A percentile compares a stretch with the other conserved stretches of the same genome.
These are phyloP conservation scores for Nematocida sp. DNA, from an alignment of 371 early-diverging fungal genomes.

Conservation along the genomic window DNA sequence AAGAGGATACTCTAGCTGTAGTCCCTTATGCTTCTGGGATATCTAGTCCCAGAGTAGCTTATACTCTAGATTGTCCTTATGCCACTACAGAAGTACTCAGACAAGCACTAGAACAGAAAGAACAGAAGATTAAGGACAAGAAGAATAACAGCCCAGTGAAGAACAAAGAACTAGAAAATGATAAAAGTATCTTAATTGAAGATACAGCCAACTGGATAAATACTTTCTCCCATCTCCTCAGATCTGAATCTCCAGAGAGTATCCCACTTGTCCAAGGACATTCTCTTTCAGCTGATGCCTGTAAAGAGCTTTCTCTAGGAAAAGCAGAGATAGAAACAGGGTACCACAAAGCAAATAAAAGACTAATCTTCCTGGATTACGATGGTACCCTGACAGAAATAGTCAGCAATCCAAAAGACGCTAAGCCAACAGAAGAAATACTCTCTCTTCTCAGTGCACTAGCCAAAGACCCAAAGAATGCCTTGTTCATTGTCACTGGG, in stretches of 20 bases:
- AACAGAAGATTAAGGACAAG: no score
- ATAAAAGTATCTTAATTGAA: no score
- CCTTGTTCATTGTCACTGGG: slow-evolving; percentile 60
- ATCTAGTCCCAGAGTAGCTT: neutral
- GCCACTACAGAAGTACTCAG: slow-evolving; percentile 4
- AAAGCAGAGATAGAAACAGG: slow-evolving; percentile 7
- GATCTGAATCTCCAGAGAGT: neutral
- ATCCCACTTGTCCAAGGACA: no score
- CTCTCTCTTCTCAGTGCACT: slow-evolving; percentile 50
- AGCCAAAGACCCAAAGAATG: slow-evolving; percentile 36
- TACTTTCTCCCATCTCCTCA: neutral
- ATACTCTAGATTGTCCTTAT: slow-evolving; percentile 41
- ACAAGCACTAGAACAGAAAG: neutral
- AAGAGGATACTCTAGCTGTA: neutral
- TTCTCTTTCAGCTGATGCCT: no score
- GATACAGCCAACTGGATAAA: slow-evolving; percentile 7
- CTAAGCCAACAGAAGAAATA: slow-evolving; percentile 55
- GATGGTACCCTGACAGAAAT: slow-evolving; percentile 64
- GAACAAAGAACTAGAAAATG: no score
- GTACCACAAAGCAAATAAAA: slow-evolving; percentile 11
- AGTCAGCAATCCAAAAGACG: slow-evolving; percentile 50
- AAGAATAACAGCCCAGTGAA: no score
- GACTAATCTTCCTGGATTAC: slow-evolving; percentile 61
- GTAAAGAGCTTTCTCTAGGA: slow-evolving; percentile 23
- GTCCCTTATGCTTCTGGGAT: slow-evolving; percentile 42